Conservation (phyloP, 495 filamentous ascomycete species). For the Penicillium robsamsonii region DNA sequence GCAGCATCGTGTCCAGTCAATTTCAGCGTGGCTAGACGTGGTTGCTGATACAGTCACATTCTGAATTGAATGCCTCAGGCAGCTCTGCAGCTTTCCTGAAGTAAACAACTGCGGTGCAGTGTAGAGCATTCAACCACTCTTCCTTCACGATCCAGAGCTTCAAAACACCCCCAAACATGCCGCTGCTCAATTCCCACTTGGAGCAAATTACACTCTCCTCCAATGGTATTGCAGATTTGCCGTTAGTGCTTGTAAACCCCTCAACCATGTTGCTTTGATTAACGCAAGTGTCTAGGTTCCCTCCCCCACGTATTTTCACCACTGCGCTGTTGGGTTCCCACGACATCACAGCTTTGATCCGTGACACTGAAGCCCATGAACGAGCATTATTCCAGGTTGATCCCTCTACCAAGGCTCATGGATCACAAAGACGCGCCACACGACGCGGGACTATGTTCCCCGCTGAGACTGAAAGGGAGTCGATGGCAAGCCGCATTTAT, state of each 20-base stretch:
- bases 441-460: slow-evolving; percentile 49
- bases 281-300: slow-evolving; percentile 59
- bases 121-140: not conserved
- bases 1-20: not conserved
- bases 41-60: slow-evolving; percentile 1
- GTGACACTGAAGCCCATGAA: slow-evolving; percentile 94
- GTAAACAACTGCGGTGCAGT: slow-evolving; percentile 10
- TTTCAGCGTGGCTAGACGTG: slow-evolving; percentile 1
- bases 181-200: slow-evolving; percentile 77
- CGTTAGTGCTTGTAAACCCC: slow-evolving; percentile 51
- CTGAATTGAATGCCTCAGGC: slow-evolving; percentile 15
- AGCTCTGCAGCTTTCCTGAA: slow-evolving; percentile 8
- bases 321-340: slow-evolving; percentile 83
- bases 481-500: slow-evolving; percentile 51
- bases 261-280: not conserved
- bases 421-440: slow-evolving; percentile 42
- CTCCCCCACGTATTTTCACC: slow-evolving; percentile 89
- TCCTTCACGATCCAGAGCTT: not conserved
- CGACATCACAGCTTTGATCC: slow-evolving; percentile 91
- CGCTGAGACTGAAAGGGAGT: slow-evolving; percentile 39
- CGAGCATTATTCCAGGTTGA: slow-evolving; percentile 92
- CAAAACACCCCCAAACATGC: slow-evolving; percentile 48
- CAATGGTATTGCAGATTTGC: slow-evolving; percentile 76
- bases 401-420: slow-evolving; percentile 50
- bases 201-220: slow-evolving; percentile 88